Base-by-base conservation (phyloP, 306 rosid species). In the Ormosia emarginata region DNA sequence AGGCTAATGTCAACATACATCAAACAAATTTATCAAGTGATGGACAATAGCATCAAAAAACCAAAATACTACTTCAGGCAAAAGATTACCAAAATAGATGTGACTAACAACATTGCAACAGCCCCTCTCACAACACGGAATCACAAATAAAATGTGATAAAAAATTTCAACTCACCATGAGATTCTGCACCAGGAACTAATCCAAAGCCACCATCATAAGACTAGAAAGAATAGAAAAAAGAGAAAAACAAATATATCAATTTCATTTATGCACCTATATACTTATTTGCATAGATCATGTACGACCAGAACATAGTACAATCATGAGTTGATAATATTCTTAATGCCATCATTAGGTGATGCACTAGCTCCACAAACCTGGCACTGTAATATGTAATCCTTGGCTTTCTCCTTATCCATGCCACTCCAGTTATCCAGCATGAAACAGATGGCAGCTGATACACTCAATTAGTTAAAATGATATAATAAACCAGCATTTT, bases 151-250 rank as follows among this genome's bases (percentile, higher is more conserved):
- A 33, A 11, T 74, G 46, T 29, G 53, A 67, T 17, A 47, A 46
- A 75, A 77, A 41, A 57, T 74, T 74, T 75, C 44, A 85, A 85
- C 99, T 88, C 90, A 95, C 99, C 98, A 36, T 95, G 99, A 80
- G 99, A 95, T 87, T 95, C 99, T 59, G 97, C 89, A 75, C 92
- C 94, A 66, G 99, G 99, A 85, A 77, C 91, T 83, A 95, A 87
- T 77, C 99, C 99, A 85, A 93, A 95, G 82, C 99, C 99, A 74
- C 99, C 99, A 69, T 95, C 98, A 63, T 93, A 95, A 77, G 97
- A 93, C 99, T 95, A 86, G 82, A 76, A 76, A 79, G 33, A 24
- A 36, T 2, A 41, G 1, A 10, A 29, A 74, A 67, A 15, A 17
- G 29, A 17, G 29, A 30, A 67, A 88, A 88, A 43, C 14, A 78